Conservation (phyloP, 2,329 filamentous ascomycete species). For the Byssochlamys sp. region DNA sequence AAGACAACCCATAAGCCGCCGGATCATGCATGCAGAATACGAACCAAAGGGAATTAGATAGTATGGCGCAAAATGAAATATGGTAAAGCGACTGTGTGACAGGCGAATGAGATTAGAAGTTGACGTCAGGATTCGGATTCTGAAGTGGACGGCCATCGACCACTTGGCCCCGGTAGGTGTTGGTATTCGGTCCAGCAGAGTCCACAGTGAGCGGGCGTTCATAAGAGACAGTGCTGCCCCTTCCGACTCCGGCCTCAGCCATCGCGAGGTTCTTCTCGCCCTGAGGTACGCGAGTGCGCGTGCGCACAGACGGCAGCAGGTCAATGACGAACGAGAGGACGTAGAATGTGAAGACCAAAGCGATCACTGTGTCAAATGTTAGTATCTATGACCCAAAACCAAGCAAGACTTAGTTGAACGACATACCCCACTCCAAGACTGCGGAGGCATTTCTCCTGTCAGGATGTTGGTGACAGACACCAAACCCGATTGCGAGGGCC, state of each 20-base stretch:
- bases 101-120: not conserved
- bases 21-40: not conserved
- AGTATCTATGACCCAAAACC: not conserved
- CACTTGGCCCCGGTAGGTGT: conserved; percentile 11
- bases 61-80: not conserved
- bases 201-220: conserved; percentile 31
- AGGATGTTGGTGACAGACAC: conserved; percentile 39
- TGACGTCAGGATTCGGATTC: not conserved
- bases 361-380: conserved; percentile 43
- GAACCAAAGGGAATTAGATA: not conserved
- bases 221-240: conserved; percentile 12
- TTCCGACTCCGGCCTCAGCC: conserved; percentile 7
- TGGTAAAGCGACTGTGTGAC: not conserved
- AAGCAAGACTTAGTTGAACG: not conserved
- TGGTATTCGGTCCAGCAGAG: conserved; percentile 23
- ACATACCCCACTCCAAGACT: conserved; percentile 60
- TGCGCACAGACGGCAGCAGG: conserved; percentile 66
- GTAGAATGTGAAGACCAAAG: conserved; percentile 81
- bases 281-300: conserved; percentile 41
- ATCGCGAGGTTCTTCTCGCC: conserved; percentile 28
- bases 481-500: conserved; percentile 58
- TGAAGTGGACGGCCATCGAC: not conserved
- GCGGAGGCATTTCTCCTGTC: conserved; percentile 57
- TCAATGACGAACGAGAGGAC: conserved; percentile 79
- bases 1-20: not conserved